Conservation (phyloP, 768 basidiomycete genomes). For the Aureoboletus auriporus region DNA sequence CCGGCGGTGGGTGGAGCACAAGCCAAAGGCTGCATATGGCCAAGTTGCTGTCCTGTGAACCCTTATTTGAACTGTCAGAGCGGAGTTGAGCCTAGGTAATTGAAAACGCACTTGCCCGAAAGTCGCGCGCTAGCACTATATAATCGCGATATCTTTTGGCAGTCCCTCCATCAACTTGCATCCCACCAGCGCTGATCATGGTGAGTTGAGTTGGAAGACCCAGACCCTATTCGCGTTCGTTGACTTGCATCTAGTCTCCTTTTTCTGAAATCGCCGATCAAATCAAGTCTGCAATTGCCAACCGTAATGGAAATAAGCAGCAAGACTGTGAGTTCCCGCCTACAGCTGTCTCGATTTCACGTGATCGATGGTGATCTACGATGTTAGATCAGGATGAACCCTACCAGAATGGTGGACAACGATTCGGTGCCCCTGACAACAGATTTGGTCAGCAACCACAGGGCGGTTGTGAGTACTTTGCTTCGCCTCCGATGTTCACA, state of each 20-base stretch:
- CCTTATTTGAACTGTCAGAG: no score
- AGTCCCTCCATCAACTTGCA: conserved; percentile 3
- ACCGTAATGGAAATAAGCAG: not conserved
- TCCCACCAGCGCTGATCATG: conserved; percentile 14
- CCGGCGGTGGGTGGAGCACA: no score
- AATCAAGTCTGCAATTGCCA: conserved; percentile 48
- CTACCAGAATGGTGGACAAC: conserved; percentile 33
- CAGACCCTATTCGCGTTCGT: not conserved
- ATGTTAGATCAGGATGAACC: conserved; percentile 33
- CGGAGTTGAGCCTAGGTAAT: not conserved
- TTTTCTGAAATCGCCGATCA: conserved; percentile 71
- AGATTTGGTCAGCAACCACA: conserved; percentile 10
- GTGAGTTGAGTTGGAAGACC: conserved; percentile 12
- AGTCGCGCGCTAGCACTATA: conserved; percentile 12
- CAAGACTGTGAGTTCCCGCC: conserved; percentile 4
- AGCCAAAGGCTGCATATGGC: no score
- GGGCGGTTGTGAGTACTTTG: conserved; percentile 22
- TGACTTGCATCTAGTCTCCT: conserved; percentile 37
- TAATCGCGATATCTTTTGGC: conserved; percentile 8
- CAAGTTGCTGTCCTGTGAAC: no score
- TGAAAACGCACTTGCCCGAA: not conserved
- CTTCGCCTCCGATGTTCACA: conserved; percentile 6
- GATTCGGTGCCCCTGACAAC: conserved; percentile 49
- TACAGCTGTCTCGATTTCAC: not conserved
- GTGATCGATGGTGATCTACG: conserved; percentile 11